Evolutionary conservation across 2,329 filamentous ascomycete genomes (phyloP).

Genomic region (Alternaria burnsii): DNA sequence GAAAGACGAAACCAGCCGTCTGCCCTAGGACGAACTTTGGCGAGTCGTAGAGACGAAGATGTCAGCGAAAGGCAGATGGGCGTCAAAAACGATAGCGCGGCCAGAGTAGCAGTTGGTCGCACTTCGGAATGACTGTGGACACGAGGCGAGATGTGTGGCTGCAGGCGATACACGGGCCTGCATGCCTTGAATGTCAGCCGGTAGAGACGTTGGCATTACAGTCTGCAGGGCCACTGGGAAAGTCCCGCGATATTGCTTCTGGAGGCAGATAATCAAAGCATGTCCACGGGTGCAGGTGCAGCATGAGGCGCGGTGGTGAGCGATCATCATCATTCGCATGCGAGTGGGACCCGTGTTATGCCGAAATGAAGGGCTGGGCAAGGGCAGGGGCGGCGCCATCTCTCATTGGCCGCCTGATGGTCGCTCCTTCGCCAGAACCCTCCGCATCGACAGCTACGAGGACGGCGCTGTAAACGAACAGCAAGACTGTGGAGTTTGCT

Average conservation of each 20-base stretch:
- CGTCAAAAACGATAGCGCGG: slow-evolving; percentile 13
- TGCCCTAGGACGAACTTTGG: slow-evolving; percentile 16
- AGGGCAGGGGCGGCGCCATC: slow-evolving; percentile 24
- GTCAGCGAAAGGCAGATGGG: slow-evolving; percentile 3
- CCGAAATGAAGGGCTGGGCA: slow-evolving; percentile 27
- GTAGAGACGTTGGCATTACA: slow-evolving; percentile 1
- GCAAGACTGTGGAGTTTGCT: not conserved
- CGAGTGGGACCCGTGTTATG: slow-evolving; percentile 20
- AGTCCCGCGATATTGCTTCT: slow-evolving; percentile 15
- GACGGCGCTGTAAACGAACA: not conserved
- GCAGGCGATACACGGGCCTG: slow-evolving; percentile 30
- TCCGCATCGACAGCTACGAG: slow-evolving; percentile 2
- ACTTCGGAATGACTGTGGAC: slow-evolving; percentile 7
- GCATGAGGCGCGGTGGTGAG: slow-evolving; percentile 17
- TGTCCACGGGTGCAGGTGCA: slow-evolving; percentile 12
- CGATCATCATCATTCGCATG: slow-evolving; percentile 11
- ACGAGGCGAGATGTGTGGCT: slow-evolving; percentile 23
- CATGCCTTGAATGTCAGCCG: slow-evolving; percentile 20
- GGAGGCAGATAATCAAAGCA: slow-evolving; percentile 21
- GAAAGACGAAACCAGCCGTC: slow-evolving; percentile 23
- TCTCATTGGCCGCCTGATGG: slow-evolving; percentile 25
- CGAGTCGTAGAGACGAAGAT: not conserved
- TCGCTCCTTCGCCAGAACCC: not conserved
- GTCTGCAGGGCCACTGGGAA: slow-evolving; percentile 4
- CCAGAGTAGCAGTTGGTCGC: slow-evolving; percentile 18